These are phyloP conservation scores for Blastobotrys aristatus DNA, from an alignment of 1,139 yeast species.

Conservation along the genomic window DNA sequence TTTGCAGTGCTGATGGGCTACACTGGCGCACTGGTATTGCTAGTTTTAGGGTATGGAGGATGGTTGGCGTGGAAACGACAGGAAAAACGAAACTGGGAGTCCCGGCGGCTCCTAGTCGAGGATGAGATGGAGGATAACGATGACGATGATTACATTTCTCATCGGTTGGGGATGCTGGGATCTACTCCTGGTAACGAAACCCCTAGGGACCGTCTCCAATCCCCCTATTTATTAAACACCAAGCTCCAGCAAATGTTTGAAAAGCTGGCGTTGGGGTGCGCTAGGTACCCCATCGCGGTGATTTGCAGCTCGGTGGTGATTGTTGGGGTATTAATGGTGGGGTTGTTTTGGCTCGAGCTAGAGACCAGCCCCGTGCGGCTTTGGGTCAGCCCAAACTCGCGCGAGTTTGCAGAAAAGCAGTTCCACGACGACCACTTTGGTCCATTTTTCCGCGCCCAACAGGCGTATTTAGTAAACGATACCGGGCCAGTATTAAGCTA, in stretches of 20 bases:
- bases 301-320: slow-evolving; percentile 44
- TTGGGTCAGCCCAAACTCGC: slow-evolving; percentile 86
- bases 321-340: slow-evolving; percentile 47
- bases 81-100: slow-evolving; percentile 16
- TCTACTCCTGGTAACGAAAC: no score
- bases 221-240: slow-evolving; percentile 43
- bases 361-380: slow-evolving; percentile 77
- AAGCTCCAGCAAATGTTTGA: slow-evolving; percentile 44
- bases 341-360: slow-evolving; percentile 49
- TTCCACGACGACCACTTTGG: slow-evolving; percentile 80
- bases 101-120: slow-evolving; percentile 22
- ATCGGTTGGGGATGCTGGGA: slow-evolving; percentile 6
- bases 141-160: slow-evolving; percentile 23
- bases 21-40: slow-evolving; percentile 38
- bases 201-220: slow-evolving; percentile 21
- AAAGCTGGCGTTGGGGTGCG: slow-evolving; percentile 42
- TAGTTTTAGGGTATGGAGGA: slow-evolving; percentile 37
- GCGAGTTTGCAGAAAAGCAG: slow-evolving; percentile 61
- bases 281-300: slow-evolving; percentile 49
- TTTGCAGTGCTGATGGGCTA: slow-evolving; percentile 55
- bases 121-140: slow-evolving; percentile 28
- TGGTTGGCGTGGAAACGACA: slow-evolving; percentile 16
- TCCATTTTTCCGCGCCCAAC: slow-evolving; percentile 87
- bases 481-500: slow-evolving; percentile 61
- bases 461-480: slow-evolving; percentile 68